These are phyloP conservation scores for Pseudocercospora eumusae DNA, from an alignment of 2,329 filamentous ascomycete genomes.

Conservation along the genomic window DNA sequence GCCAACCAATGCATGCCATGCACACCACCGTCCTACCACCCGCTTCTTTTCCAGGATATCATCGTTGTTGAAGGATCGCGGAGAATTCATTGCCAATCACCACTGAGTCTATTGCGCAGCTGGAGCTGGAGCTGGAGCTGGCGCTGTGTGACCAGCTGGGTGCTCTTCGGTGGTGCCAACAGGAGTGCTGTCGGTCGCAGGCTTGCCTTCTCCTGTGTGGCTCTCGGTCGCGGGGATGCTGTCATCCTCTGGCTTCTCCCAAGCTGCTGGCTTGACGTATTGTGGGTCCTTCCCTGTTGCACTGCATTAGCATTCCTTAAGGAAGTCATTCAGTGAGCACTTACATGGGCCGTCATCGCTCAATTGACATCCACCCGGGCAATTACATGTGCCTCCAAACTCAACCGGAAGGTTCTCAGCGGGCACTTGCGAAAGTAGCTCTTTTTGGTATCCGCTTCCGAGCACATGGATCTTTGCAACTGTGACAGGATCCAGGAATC, in stretches of 20 bases:
- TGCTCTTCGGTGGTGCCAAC: constrained; percentile 27
- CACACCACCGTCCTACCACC: constrained; percentile 16
- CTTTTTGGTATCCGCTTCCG: constrained; percentile 75
- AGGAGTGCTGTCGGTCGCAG: constrained; percentile 26
- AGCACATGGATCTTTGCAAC: constrained; percentile 94
- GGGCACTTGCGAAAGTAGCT: constrained; percentile 81
- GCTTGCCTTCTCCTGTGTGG: constrained; percentile 36
- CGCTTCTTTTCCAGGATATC: constrained; percentile 9
- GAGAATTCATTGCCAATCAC: not conserved
- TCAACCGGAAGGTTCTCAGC: constrained; percentile 84
- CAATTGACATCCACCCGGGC: constrained; percentile 76
- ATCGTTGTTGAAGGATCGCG: not conserved
- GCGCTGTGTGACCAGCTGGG: constrained; percentile 31
- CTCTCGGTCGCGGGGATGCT: constrained; percentile 39
- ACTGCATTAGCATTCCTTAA: constrained; percentile 19
- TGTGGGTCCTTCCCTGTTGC: constrained; percentile 61
- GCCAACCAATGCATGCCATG: not conserved
- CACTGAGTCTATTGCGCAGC: constrained; percentile 23
- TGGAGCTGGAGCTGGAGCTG: constrained; percentile 25
- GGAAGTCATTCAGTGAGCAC: constrained; percentile 14
- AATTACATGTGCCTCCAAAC: constrained; percentile 83
- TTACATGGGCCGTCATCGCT: constrained; percentile 86
- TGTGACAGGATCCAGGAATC: constrained; percentile 94
- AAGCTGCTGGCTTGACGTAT: constrained; percentile 62
- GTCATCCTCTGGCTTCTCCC: constrained; percentile 45